These are phyloP conservation scores for Leccinum aurantiacum DNA, from an alignment of 768 basidiomycete species.

Conservation along the genomic window DNA sequence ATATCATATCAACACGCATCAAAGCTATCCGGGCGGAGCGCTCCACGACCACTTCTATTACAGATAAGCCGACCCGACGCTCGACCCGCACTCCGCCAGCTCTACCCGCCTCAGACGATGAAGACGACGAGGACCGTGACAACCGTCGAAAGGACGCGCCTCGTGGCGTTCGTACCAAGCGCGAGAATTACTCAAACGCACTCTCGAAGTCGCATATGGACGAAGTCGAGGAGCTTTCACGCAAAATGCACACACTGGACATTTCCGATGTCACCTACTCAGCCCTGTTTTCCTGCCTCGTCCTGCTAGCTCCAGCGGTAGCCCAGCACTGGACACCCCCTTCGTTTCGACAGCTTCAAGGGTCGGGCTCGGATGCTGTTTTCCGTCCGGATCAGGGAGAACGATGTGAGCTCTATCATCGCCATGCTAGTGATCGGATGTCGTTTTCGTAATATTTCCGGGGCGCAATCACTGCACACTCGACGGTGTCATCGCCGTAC, in stretches of 20 bases:
- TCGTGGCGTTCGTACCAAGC: not conserved
- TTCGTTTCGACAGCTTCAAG: not conserved
- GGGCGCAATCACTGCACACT: conserved; percentile 26
- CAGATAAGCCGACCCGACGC: too few species aligned
- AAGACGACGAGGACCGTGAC: not conserved
- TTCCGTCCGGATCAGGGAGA: too few species aligned
- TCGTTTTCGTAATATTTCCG: conserved; percentile 5
- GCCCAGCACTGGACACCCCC: not conserved
- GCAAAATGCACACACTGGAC: not conserved
- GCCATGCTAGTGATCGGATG: not conserved
- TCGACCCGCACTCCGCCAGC: not conserved
- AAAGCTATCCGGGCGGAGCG: not conserved
- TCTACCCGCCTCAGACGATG: not conserved
- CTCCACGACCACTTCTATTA: not conserved
- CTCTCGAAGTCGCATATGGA: not conserved
- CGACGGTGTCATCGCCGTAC: conserved; percentile 19
- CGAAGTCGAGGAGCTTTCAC: not conserved
- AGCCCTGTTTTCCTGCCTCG: not conserved
- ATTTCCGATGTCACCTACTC: not conserved
- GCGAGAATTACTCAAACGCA: not conserved
- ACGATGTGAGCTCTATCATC: conserved; percentile 2
- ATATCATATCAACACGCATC: not conserved
- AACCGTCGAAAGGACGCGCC: not conserved
- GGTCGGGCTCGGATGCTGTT: too few species aligned
- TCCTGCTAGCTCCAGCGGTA: not conserved